Conservation (phyloP, 2,329 filamentous ascomycete genomes). For the Diplodia mutila region DNA sequence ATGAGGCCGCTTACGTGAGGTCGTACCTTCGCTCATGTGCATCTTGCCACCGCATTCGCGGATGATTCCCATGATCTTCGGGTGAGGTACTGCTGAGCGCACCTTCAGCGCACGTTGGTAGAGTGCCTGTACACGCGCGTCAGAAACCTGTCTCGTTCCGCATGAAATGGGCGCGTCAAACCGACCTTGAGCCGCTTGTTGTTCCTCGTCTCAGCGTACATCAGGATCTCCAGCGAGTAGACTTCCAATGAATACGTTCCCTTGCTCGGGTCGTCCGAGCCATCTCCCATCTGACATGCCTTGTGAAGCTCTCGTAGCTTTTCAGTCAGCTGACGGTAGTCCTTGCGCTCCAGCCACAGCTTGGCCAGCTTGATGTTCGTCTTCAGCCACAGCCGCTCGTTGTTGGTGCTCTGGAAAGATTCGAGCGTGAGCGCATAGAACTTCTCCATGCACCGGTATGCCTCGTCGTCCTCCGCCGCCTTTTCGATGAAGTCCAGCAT, state of each 20-base stretch:
- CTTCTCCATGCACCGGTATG: conserved; percentile 83
- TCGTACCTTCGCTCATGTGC: conserved; percentile 88
- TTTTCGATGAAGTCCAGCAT: conserved; percentile 99
- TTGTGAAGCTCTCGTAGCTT: conserved; percentile 88
- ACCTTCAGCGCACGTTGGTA: conserved; percentile 92
- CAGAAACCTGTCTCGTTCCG: conserved; percentile 6
- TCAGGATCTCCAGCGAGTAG: conserved; percentile 96
- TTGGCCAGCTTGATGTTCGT: conserved; percentile 97
- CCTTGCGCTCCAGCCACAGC: conserved; percentile 86
- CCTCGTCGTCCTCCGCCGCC: conserved; percentile 70
- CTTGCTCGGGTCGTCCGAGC: conserved; percentile 88
- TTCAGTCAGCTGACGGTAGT: conserved; percentile 77
- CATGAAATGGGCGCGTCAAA: conserved; percentile 19
- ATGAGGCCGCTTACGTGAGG: conserved; percentile 30
- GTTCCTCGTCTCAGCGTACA: conserved; percentile 96
- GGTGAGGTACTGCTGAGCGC: conserved; percentile 94
- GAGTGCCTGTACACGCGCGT: conserved; percentile 57
- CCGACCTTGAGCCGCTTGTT: conserved; percentile 89
- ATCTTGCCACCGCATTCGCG: conserved; percentile 99
- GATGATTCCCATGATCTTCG: conserved; percentile 99
- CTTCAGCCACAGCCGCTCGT: conserved; percentile 95
- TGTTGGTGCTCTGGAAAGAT: conserved; percentile 96
- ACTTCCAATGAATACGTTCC: conserved; percentile 95
- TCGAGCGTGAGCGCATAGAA: conserved; percentile 93
- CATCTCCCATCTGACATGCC: conserved; percentile 85